These are phyloP conservation scores for Calonectria pauciramosa DNA, from an alignment of 2,329 filamentous ascomycete genomes.

Conservation along the genomic window DNA sequence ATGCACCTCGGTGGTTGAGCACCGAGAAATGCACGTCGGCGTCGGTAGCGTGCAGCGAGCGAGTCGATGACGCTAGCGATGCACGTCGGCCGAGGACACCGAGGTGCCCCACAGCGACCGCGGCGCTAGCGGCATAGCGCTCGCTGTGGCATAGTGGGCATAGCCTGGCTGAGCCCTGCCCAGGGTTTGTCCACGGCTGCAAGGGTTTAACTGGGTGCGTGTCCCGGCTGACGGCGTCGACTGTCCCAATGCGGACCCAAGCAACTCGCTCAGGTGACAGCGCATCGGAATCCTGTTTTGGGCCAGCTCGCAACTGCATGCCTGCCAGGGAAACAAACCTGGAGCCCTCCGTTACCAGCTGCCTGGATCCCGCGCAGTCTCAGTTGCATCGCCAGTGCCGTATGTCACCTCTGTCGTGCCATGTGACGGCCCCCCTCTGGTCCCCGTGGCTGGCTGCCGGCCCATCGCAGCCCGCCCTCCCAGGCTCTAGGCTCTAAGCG, in stretches of 20 bases:
- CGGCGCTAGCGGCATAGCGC: background rate
- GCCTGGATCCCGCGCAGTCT: background rate
- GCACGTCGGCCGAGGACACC: slow-evolving; percentile 23
- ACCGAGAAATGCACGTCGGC: slow-evolving; percentile 29
- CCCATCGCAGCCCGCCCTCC: background rate
- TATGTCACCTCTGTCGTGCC: background rate
- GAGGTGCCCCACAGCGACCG: background rate
- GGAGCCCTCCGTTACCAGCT: slow-evolving; percentile 7
- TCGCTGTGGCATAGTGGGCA: background rate
- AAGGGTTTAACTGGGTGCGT: background rate
- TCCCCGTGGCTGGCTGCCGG: background rate
- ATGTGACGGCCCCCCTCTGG: background rate
- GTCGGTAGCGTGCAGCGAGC: slow-evolving; percentile 1
- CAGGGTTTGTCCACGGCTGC: background rate
- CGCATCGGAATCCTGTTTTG: slow-evolving; percentile 2
- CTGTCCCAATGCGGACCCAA: slow-evolving; percentile 6
- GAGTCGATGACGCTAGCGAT: background rate
- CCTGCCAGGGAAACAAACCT: background rate
- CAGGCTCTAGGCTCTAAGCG: background rate
- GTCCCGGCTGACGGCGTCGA: slow-evolving; percentile 9
- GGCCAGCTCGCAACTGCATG: slow-evolving; percentile 10
- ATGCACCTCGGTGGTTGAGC: slow-evolving; percentile 28
- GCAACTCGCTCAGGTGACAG: slow-evolving; percentile 18
- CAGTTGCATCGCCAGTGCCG: background rate
- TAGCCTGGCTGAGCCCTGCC: background rate